A percentile compares a stretch with the other conserved stretches of the same genome.
phyloP scores from a whole-genome alignment of 1,139 yeast genomes.

The Blastobotrys malaysiensis region DNA sequence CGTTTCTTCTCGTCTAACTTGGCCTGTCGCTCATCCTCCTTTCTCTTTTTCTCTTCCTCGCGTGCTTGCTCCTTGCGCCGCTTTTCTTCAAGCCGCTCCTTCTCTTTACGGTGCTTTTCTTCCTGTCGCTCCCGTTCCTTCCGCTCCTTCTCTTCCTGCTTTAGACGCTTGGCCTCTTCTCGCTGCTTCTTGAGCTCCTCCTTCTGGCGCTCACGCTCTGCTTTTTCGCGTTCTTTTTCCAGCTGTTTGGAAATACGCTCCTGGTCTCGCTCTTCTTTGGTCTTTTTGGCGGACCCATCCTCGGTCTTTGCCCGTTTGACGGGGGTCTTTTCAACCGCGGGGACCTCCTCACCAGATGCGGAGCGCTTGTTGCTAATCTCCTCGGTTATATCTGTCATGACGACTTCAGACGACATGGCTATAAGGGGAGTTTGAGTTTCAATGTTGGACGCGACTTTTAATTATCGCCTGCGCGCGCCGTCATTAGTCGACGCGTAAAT shows the following conservation, averaged over 20 bases:
- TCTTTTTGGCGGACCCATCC: neutral
- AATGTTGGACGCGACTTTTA: neutral
- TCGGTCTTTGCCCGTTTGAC: neutral
- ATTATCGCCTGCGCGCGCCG: neutral
- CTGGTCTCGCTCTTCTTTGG: constrained; percentile 5
- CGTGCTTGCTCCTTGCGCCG: constrained; percentile 8
- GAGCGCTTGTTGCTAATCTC: neutral
- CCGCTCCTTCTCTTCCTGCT: constrained; percentile 10
- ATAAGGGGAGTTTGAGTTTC: neutral
- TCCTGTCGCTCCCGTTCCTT: constrained; percentile 16
- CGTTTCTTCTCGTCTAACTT: constrained; percentile 9
- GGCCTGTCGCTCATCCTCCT: constrained; percentile 11
- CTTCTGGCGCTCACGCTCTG: neutral
- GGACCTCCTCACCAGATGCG: neutral
- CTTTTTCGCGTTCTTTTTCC: neutral
- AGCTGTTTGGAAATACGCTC: neutral
- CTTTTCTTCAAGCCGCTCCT: constrained; percentile 15
- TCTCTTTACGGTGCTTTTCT: constrained; percentile 10
- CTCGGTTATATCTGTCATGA: neutral
- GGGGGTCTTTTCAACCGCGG: neutral
- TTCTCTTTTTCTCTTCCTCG: constrained; percentile 13
- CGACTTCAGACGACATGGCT: neutral
- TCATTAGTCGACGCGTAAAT: neutral
- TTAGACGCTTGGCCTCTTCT: constrained; percentile 1
- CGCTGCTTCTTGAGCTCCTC: constrained; percentile 3